These are phyloP conservation scores for Clarireedia hainanense DNA, from an alignment of 2,329 filamentous ascomycete species.

Conservation along the genomic window DNA sequence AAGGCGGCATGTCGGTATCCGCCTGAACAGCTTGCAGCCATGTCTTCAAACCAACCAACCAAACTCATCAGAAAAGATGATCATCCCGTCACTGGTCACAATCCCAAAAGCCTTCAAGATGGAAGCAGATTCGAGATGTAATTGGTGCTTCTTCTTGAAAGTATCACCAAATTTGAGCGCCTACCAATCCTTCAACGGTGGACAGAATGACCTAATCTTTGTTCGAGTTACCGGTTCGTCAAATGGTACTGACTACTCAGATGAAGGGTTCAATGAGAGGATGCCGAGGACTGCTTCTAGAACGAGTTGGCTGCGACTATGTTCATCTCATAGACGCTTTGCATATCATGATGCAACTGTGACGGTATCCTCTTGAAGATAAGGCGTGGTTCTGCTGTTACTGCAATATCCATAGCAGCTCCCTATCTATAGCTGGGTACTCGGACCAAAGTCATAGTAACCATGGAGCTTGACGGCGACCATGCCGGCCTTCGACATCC, in stretches of 20 bases:
- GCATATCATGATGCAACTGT: neutral
- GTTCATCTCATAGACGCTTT: neutral
- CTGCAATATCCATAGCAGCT: no score
- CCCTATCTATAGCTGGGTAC: no score
- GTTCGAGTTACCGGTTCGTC: no score
- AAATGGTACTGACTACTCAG: neutral
- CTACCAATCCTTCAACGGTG: neutral
- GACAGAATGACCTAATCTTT: neutral
- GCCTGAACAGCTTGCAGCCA: neutral
- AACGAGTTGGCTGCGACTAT: neutral
- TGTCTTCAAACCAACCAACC: slow-evolving; percentile 1
- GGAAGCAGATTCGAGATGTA: neutral
- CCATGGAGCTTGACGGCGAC: no score
- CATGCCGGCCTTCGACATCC: no score
- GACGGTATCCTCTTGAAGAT: neutral
- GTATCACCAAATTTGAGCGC: neutral
- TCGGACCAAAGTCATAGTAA: no score
- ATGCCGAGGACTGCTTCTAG: neutral
- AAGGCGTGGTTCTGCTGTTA: no score
- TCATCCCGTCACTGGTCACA: slow-evolving; percentile 1
- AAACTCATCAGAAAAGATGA: neutral
- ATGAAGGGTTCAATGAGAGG: neutral
- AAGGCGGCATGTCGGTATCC: slow-evolving; percentile 1
- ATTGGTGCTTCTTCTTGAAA: slow-evolving; percentile 1
- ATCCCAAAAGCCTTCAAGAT: slow-evolving; percentile 2